Base-by-base conservation (phyloP, 1,139 yeast species). In the Pneumocystis jirovecii region DNA sequence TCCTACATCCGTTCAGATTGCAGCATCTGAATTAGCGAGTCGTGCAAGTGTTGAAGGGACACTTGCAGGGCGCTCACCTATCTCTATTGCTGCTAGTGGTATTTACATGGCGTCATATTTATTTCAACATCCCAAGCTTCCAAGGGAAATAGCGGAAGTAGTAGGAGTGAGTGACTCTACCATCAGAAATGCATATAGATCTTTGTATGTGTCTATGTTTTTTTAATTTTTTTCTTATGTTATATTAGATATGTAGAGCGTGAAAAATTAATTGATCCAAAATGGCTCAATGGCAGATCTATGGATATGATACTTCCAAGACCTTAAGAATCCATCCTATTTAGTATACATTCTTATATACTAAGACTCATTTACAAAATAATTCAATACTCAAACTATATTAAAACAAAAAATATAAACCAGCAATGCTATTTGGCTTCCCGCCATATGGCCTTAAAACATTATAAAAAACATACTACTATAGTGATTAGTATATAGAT, bases 141-240 rank as follows among this genome's bases (percentile, higher is more conserved):
- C 96, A 1, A 78, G 87, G 1, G 87, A 84, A 73, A 91, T 93
- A 67, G 89, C 96, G 8, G 96, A 90, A 71, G 89, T 88, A 71
- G 85, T 97, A n/a, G 98, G 97, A 70, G 98, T 93, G 29, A 88
- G 96, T 73, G 98, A 93, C 74, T 97, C 97, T 70, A 93, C 98
- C 0, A 93, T 93, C 72, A 89, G 93, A 75, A 89, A 97, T 1
- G 86, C 95, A 63, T 93, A 89, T 75, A 88, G 88, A 75, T 85
- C 86, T 62, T 79, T 93, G 78, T 86, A 83, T 74, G 91, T 8
- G 2, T 6, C 19, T 40, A 12, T 25, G 10, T 12, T 50, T 12
- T 12, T 25, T 29, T 50, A 6, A 50, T 1, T 25, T 50, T 50
- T 50, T 25, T 50, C 34, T 21, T 50, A 50, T 40, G 17, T n/a